A percentile compares a stretch with the other conserved stretches of the same genome.
Conservation (phyloP, 805 yeast species). For the Yarrowia porcina region DNA sequence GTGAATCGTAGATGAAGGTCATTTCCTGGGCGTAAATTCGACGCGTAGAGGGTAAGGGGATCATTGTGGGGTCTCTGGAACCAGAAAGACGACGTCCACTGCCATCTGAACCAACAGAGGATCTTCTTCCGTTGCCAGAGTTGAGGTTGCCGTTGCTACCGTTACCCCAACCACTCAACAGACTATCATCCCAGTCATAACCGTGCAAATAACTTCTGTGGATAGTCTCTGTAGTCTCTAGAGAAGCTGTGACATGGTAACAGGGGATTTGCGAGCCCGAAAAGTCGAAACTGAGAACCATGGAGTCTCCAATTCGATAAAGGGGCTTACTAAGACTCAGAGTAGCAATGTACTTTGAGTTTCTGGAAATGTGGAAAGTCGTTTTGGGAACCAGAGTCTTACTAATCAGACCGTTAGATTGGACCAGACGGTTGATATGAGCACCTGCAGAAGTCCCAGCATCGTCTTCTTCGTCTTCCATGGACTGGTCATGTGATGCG, state of each 20-base stretch:
- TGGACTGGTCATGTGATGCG: background rate
- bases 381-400: slow-evolving; percentile 29
- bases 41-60: slow-evolving; percentile 31
- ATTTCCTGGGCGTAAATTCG: slow-evolving; percentile 27
- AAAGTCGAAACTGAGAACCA: slow-evolving; percentile 43
- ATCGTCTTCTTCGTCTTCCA: slow-evolving; percentile 22
- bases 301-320: slow-evolving; percentile 45
- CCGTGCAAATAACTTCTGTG: slow-evolving; percentile 33
- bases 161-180: slow-evolving; percentile 28
- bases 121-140: slow-evolving; percentile 31
- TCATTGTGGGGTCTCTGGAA: slow-evolving; percentile 32
- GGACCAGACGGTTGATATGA: slow-evolving; percentile 12
- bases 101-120: slow-evolving; percentile 20
- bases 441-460: slow-evolving; percentile 30
- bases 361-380: slow-evolving; percentile 43
- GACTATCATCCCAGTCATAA: slow-evolving; percentile 30
- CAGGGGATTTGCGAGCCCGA: slow-evolving; percentile 35
- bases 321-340: slow-evolving; percentile 38
- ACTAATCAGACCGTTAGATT: background rate
- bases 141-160: slow-evolving; percentile 29
- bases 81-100: slow-evolving; percentile 27
- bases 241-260: slow-evolving; percentile 42
- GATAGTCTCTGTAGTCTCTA: slow-evolving; percentile 41
- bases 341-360: slow-evolving; percentile 43
- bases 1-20: slow-evolving; percentile 19